Evolutionary conservation across 257 asterid genomes (phyloP), one percentile per base, ranked within the genome.

Genomic region (Solanum infundibuliforme): DNA sequence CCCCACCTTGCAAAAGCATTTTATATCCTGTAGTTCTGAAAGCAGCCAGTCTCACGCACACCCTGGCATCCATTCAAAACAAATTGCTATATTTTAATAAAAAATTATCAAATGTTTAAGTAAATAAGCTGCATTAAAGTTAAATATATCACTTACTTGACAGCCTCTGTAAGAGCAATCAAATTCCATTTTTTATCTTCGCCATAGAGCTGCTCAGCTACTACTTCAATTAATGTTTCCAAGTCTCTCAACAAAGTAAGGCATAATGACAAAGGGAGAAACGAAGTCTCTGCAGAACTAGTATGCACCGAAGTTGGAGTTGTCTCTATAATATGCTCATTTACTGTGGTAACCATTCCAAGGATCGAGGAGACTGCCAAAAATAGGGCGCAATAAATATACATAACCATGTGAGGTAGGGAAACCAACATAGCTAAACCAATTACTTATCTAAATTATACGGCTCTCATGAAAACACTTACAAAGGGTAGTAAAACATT

Each of bases 1-100:
- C 99, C 66, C 99, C 99, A 86, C 98, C 98, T 52, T 91, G 99
- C 93, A 97, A 92, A 91, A 97, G 98, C 98, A 97, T 93, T 90
- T 94, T 95, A 92, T 95, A 96, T 86, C 99, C 98, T 85, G 93
- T 94, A 83, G 86, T 93, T 83, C 87, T 90, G 77, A 96, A 89
- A 83, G 89, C 83, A 32, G 98, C 95, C 90, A 96, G 85, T 92
- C 99, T 94, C 71, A 97, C 94, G 66, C 94, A 77, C 72, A 88
- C 98, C 95, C 99, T 97, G 96, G 85, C 86, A 85, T 89, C 31
- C 82, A 85, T 83, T 81, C 52, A 88, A 41, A 87, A 90, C 69
- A 90, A 85, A 82, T n/a, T 41, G 68, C 55, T 11, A 65, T 60
- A 62, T 23, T 29, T 76, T 82, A 82, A 5, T 82, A 65, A 81